Evolutionary conservation across 176 grass and related monocot genomes (phyloP), one percentile per base, ranked within the genome.

Genomic region (Triticum urartu): DNA sequence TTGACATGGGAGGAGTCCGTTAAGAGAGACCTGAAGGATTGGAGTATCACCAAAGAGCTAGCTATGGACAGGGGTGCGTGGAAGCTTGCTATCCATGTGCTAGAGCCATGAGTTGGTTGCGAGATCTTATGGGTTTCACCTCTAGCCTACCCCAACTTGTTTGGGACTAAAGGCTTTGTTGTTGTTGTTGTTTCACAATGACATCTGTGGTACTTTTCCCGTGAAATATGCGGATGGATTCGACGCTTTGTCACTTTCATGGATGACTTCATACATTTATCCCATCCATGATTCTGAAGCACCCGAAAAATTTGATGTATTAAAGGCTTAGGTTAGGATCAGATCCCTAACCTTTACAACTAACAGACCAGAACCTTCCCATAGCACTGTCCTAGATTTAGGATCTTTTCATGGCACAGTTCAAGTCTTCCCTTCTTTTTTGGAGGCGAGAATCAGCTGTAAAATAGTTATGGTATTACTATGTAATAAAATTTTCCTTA

Each of bases 391-490:
- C 15, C 26, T 30, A 33, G 56, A 32, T 33, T 77, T 56, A 56
- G 74, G 74, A 77, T 56, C 13, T 77, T 77, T 56, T 77, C 8
- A 56, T 56, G 25, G 45, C 50, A 77, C 25, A 33, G 2, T 32
- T 76, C 73, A 8, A 76, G 4, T 76, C 30, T 33, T 32, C 8
- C 22, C 45, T 75, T 54, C 25, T 45, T 39, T 59, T 34, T 30
- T 43, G 26, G 50, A 80, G 20, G 32, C 5, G 11, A 30, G 20
- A 33, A 65, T 17, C 38, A 17, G 43, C 14, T 76, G 17, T 28
- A 7, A 36, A 63, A 32, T 86, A 54, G 76, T 89, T 86, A 81
- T 72, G 9, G 12, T 63, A 84, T 75, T 81, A 79, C 15, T 70
- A 22, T 25, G 34, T 4, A 75, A 63, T 48, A 26, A 56, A 75